A percentile compares a stretch with the other conserved stretches of the same genome.
Evolutionary conservation across 768 basidiomycete genomes (phyloP).

Genomic region (Galerina sulciceps): DNA sequence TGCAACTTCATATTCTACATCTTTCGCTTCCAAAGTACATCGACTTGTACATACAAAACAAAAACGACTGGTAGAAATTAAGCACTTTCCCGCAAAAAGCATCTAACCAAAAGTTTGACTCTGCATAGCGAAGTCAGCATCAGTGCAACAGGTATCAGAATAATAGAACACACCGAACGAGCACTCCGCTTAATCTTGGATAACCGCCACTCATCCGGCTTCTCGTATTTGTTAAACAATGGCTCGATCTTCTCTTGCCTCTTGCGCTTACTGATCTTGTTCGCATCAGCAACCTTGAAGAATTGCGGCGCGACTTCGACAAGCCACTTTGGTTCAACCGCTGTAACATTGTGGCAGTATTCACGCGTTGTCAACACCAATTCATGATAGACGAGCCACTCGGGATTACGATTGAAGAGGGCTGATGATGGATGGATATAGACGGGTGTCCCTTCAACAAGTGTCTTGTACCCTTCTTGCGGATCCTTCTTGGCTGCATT

Average conservation of each 20-base stretch:
- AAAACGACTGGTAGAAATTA: no score
- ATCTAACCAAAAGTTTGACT: constrained; percentile 89
- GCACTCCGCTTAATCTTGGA: constrained; percentile 92
- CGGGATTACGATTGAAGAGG: constrained; percentile 94
- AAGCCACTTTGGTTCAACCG: constrained; percentile 98
- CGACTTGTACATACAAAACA: background rate
- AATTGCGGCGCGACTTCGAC: constrained; percentile 98
- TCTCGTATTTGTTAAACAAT: constrained; percentile 93
- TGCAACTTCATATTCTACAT: background rate
- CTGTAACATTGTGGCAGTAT: constrained; percentile 92
- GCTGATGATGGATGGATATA: constrained; percentile 98
- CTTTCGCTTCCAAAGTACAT: background rate
- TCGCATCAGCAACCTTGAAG: constrained; percentile 97
- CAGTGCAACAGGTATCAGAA: background rate
- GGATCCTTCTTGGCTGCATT: constrained; percentile 99
- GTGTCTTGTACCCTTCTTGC: constrained; percentile 97
- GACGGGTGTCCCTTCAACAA: constrained; percentile 97
- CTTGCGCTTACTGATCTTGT: constrained; percentile 97
- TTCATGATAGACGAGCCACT: constrained; percentile 97
- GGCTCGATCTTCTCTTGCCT: constrained; percentile 97
- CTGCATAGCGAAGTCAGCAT: constrained; percentile 38
- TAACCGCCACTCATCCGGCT: constrained; percentile 92
- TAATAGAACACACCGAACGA: constrained; percentile 60
- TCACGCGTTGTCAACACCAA: constrained; percentile 95
- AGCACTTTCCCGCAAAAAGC: background rate